Evolutionary conservation across 495 filamentous ascomycete species (phyloP), one percentile per base, ranked within the genome.

Genomic region (Neurospora sp.): DNA sequence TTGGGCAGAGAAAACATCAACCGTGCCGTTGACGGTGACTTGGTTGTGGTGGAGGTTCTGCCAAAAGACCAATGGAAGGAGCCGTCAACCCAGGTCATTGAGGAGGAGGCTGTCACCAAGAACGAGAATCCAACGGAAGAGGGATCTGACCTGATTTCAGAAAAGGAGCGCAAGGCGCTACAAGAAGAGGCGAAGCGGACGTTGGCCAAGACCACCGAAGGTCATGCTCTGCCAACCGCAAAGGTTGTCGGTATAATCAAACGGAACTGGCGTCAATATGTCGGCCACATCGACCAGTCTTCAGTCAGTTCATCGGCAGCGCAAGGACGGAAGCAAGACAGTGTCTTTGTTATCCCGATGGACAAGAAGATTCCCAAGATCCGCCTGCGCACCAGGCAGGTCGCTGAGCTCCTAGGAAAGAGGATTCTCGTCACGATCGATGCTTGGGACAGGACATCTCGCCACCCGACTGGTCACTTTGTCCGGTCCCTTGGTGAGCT

Each of bases 361-460:
- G 94, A 98, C 82, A 98, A 96, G 83, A 89, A 92, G 70, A 92
- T 99, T 37, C 96, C 96, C 1, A 99, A 98, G 83, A 98, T 99
- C 74, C 89, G 94, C 73, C 85, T 99, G 66, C 91, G 93, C 35
- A 98, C 96, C 27, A 88, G 96, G 39, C 96, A 98, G 81, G 95
- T 93, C 44, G 88, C 88, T 10, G 93, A 96, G 76, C 85, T 99
- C 3, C 78, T 98, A 10, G 95, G 96, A 10, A 94, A 97, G 83
- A 89, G 96, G 62, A 91, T 99, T 73, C 84, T 99, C n/a, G 93
- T 97, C 70, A 92, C 94, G 0, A 97, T 99, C 73, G 96, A 99
- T 83, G 88, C 92, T 12, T 99, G 96, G 96, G 93, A 97, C 74
- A 88, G 93, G 72, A 92, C 96, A 74, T 96, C 96, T 8, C 86